phyloP scores from a whole-genome alignment of 2,329 filamentous ascomycete species.

The Colletotrichum camelliae region DNA sequence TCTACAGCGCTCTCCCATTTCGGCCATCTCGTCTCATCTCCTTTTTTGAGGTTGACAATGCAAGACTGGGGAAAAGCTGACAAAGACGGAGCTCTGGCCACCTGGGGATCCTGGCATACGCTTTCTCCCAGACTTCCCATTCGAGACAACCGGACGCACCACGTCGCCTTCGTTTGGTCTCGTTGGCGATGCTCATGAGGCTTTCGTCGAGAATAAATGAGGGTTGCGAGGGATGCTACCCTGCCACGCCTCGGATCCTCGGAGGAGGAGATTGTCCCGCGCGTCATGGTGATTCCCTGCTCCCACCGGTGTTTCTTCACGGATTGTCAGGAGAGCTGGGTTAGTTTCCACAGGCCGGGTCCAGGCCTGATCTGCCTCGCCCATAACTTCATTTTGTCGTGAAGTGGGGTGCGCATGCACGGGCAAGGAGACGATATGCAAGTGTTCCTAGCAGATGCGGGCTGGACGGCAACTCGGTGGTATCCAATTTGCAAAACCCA shows the following conservation, averaged over 20 bases:
- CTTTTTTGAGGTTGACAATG: not conserved
- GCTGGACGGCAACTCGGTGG: not conserved
- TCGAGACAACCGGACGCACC: not conserved
- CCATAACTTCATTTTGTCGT: slow-evolving; percentile 4
- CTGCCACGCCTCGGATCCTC: slow-evolving; percentile 12
- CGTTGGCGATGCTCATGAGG: not conserved
- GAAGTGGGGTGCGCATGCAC: slow-evolving; percentile 10
- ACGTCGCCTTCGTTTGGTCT: not conserved
- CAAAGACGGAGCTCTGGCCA: not conserved
- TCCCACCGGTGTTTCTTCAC: not conserved
- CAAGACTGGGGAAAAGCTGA: not conserved
- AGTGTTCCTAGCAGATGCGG: slow-evolving; percentile 14
- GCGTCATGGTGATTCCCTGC: not conserved
- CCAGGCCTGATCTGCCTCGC: slow-evolving; percentile 8
- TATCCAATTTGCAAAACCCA: not conserved
- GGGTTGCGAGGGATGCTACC: slow-evolving; percentile 10
- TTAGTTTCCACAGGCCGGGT: not conserved
- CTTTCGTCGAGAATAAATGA: slow-evolving; percentile 14
- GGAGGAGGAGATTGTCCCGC: slow-evolving; percentile 10
- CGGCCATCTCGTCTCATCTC: slow-evolving; percentile 15
- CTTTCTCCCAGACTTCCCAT: not conserved
- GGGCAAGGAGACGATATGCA: slow-evolving; percentile 15
- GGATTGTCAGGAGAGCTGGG: not conserved
- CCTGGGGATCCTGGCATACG: not conserved
- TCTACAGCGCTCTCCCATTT: not conserved